Percentiles rank a stretch among this genome's conserved stretches.
Conservation (phyloP, 352 stramenopile species). For the Pythium folliculosum region DNA sequence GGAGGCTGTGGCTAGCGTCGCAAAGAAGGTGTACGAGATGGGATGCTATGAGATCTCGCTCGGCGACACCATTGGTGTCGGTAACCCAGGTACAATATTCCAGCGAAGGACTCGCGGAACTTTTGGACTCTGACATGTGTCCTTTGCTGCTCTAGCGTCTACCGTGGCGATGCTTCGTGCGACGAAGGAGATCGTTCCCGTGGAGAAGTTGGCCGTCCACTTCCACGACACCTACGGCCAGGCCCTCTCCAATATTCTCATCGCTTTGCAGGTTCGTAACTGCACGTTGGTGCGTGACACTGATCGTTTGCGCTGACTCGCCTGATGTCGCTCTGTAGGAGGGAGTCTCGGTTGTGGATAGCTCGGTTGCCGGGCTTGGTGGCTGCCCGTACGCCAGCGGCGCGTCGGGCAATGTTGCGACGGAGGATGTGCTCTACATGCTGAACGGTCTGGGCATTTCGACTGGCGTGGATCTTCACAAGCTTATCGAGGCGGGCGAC, state of each 20-base stretch:
- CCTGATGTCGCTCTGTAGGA: slow-evolving; percentile 51
- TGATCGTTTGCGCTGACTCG: not conserved
- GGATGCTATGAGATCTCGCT: slow-evolving; percentile 96
- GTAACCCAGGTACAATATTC: slow-evolving; percentile 67
- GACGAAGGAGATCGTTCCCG: slow-evolving; percentile 76
- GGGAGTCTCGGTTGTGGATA: slow-evolving; percentile 93
- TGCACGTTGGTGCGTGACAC: not conserved
- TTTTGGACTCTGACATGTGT: too few species aligned
- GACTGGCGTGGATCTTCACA: slow-evolving; percentile 94
- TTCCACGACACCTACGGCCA: slow-evolving; percentile 98
- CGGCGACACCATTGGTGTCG: slow-evolving; percentile 93
- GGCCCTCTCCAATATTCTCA: slow-evolving; percentile 95
- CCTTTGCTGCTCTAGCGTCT: slow-evolving; percentile 42
- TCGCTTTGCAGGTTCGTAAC: slow-evolving; percentile 72
- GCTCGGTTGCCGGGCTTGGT: slow-evolving; percentile 94
- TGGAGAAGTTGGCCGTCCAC: slow-evolving; percentile 92
- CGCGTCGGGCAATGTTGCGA: slow-evolving; percentile 96
- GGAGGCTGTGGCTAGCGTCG: slow-evolving; percentile 80
- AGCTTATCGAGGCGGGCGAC: slow-evolving; percentile 88
- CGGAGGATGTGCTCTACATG: slow-evolving; percentile 98
- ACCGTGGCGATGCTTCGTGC: slow-evolving; percentile 82
- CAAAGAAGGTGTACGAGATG: slow-evolving; percentile 89
- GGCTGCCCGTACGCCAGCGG: slow-evolving; percentile 96
- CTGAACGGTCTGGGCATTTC: slow-evolving; percentile 93
- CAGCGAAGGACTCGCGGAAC: too few species aligned